Conservation (phyloP, 164 flowering plant genomes). For the Echeveria elegans region DNA sequence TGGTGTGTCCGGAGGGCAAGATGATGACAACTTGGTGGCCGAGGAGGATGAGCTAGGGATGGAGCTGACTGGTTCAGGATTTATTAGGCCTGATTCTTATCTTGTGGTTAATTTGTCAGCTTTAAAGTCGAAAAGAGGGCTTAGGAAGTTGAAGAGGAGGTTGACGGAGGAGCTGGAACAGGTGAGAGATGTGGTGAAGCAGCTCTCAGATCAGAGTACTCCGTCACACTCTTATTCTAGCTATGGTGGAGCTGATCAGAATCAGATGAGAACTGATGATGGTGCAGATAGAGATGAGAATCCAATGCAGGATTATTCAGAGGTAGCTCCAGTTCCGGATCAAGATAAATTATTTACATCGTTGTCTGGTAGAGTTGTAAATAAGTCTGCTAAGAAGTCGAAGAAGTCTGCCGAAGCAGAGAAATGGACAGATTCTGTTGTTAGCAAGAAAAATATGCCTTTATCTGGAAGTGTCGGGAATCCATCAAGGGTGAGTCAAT, state of each 20-base stretch:
- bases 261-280: conserved; percentile 8
- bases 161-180: conserved; percentile 38
- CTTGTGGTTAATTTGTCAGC: conserved; percentile 3
- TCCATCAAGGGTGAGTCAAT: conserved; percentile 22
- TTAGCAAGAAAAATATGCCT: conserved; percentile 23
- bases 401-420: conserved; percentile 31
- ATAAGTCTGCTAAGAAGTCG: conserved; percentile 29
- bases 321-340: conserved; percentile 18
- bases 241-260: conserved; percentile 11
- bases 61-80: background rate
- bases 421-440: background rate
- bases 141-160: conserved; percentile 28
- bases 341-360: conserved; percentile 6
- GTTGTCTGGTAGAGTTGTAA: conserved; percentile 10
- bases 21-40: background rate
- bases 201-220: conserved; percentile 25
- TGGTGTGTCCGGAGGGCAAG: conserved; percentile 1
- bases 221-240: conserved; percentile 14
- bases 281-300: conserved; percentile 11
- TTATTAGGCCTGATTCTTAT: background rate
- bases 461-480: conserved; percentile 26
- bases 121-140: conserved; percentile 19
- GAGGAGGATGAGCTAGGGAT: background rate
- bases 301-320: conserved; percentile 21
- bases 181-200: conserved; percentile 28